Evolutionary conservation across 139 green algal genomes (phyloP), one percentile per base, ranked within the genome.

Genomic region (Volvox africanus): DNA sequence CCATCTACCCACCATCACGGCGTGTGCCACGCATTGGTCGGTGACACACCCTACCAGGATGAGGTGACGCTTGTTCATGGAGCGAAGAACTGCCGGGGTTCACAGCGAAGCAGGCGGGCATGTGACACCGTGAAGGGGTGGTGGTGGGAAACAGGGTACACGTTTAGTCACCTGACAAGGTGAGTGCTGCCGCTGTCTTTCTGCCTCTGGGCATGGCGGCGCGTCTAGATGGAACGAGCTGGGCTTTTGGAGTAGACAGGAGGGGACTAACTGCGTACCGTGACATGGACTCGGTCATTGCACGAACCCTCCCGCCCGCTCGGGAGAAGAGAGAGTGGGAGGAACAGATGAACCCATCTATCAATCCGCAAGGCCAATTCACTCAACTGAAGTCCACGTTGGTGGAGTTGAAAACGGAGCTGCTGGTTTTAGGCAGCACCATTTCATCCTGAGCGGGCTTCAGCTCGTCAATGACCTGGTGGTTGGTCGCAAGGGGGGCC

Each of bases 1-100:
- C 5, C 5, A 55, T 9, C 5, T 9, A 55, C 44, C 9, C 44
- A 55, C 44, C 61, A 95, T 92, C 20, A 97, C 92, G 21, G 96
- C 96, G 80, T 96, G 93, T 18, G 95, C 94, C 78, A 98, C 96
- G 35, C 96, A 98, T 86, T 98, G 96, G 80, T 97, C 95, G 0
- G 96, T 97, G 2, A 98, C 71, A 76, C 93, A 95, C 35, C 96
- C 96, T 1, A 36, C 90, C 44, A 97, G 36, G 3, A 97, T 89
- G 2, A 97, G 91, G n/a, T 95, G 88, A 13, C 91, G 81, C 21
- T 92, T 61, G 17, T 89, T 95, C 87, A 97, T 89, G 85, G 87
- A 94, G 30, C 91, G 75, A 35, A 94, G 71, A 28, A 93, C 86
- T 91, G 78, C 1, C 24, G 55, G 69, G 5, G 69, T 36, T 22